Evolutionary conservation across 164 flowering plant genomes (phyloP), one percentile per base, ranked within the genome.

Genomic region (Paratinospora sagittata): DNA sequence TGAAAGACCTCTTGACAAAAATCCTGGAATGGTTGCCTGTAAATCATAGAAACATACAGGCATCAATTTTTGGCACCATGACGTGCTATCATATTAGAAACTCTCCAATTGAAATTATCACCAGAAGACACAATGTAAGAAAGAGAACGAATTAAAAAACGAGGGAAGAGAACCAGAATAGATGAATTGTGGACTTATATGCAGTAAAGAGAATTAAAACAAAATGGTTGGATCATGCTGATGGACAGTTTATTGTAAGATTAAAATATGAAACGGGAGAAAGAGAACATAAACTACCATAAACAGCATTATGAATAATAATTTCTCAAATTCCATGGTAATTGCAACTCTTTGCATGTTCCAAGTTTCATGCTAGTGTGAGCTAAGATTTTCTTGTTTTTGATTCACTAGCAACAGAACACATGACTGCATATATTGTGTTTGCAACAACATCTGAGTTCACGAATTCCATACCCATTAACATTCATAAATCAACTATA

Each of bases 1-100:
- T 26, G 97, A 85, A 43, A 92, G 67, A 49, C 97, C 98, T 78
- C 76, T 88, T 57, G 92, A 84, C 52, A 78, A 41, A 81, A 94
- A 92, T 63, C 98, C 97, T 41, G 87, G 96, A 57, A 95, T 52
- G 0, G 96, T 92, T 24, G 98, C 98, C 97, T 91, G 74, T 14
- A 66, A 72, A 60, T 14, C 21, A 49, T 49, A 49, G 45, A 41
- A 41, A 6, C 17, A 49, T 17, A 16, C 14, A 52, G n/a, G 23
- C n/a, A 52, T 52, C 60, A 11, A 52, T 52, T 52, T 4, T 52
- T 52, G 19, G 60, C 23, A 52, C 23, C 60, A 52, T 7, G 60
- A 19, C 17, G 60, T 16, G 21, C 21, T 52, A 17, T 49, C 19
- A 49, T 14, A 17, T 13, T 12, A n/a, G n/a, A 49, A 13, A 67